phyloP scores from a whole-genome alignment of 805 yeast species.

The Kodamaea nitidulidarum region DNA sequence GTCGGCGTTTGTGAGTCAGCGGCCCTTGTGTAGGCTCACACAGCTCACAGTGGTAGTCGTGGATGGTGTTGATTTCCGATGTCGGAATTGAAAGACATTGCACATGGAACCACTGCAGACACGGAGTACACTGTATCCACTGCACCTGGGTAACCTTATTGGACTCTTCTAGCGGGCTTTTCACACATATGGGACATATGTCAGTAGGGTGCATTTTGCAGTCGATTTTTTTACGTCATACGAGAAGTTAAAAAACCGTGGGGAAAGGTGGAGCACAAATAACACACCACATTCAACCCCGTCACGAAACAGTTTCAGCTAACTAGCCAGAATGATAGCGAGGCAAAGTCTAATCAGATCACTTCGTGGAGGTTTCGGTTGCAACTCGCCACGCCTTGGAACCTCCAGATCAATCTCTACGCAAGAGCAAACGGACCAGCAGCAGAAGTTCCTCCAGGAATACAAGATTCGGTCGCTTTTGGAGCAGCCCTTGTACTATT shows the following conservation, averaged over 20 bases:
- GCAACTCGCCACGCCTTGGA: neutral
- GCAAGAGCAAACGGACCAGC: constrained; percentile 12
- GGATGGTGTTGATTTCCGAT: constrained; percentile 35
- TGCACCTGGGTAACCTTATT: constrained; percentile 2
- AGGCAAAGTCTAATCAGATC: too few species aligned
- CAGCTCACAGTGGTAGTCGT: constrained; percentile 50
- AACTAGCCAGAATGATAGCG: too few species aligned
- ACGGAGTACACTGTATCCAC: constrained; percentile 59
- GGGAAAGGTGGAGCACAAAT: too few species aligned
- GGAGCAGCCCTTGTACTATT: constrained; percentile 55
- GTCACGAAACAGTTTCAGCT: too few species aligned
- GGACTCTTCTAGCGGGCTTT: constrained; percentile 6
- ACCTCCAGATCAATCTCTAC: neutral
- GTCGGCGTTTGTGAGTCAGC: constrained; percentile 46
- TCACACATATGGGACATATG: constrained; percentile 5
- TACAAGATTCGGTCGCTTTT: constrained; percentile 55
- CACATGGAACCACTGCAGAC: constrained; percentile 54
- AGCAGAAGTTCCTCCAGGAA: constrained; percentile 45
- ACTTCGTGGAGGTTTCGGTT: too few species aligned
- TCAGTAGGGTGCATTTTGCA: constrained; percentile 4
- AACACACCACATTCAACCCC: too few species aligned
- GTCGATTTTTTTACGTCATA: neutral
- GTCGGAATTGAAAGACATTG: constrained; percentile 41
- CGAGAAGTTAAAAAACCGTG: neutral
- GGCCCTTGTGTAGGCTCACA: constrained; percentile 50